phyloP scores from a whole-genome alignment of 164 flowering plant genomes.

The Tetracentron sinense region DNA sequence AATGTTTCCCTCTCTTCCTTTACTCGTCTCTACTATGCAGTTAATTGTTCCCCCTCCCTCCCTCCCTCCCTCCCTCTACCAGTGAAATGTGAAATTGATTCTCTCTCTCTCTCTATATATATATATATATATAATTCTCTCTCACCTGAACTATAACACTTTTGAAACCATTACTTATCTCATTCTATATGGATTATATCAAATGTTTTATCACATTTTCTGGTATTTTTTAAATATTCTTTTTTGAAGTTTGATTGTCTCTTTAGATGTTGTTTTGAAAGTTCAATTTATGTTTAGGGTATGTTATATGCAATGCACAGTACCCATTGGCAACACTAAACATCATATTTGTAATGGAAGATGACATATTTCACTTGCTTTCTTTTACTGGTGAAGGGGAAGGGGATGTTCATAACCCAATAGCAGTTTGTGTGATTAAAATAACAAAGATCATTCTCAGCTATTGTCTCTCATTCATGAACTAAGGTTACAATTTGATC shows the following conservation, averaged over 20 bases:
- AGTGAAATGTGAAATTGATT: no score
- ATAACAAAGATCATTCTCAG: slow-evolving; percentile 57
- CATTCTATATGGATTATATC: slow-evolving; percentile 66
- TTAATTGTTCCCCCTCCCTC: no score
- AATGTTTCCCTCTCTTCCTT: no score
- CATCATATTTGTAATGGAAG: slow-evolving; percentile 72
- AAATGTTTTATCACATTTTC: slow-evolving; percentile 35
- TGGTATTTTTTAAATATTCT: neutral
- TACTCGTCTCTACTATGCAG: no score
- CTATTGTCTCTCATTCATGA: slow-evolving; percentile 57
- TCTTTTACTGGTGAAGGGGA: slow-evolving; percentile 25
- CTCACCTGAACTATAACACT: no score
- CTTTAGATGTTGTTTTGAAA: no score
- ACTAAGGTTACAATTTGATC: slow-evolving; percentile 58
- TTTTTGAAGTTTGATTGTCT: no score
- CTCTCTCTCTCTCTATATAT: no score
- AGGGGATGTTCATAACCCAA: slow-evolving; percentile 23
- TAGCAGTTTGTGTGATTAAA: slow-evolving; percentile 63
- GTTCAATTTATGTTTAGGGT: slow-evolving; percentile 47
- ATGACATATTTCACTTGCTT: slow-evolving; percentile 61
- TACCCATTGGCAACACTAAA: slow-evolving; percentile 74
- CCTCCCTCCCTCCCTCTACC: no score
- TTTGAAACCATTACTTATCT: slow-evolving; percentile 58
- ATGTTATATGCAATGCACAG: slow-evolving; percentile 67
- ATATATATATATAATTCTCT: no score